Percentiles rank a stretch among this genome's conserved stretches.
phyloP scores from a whole-genome alignment of 208 protist species.

The Balamuthia mandrillaris region DNA sequence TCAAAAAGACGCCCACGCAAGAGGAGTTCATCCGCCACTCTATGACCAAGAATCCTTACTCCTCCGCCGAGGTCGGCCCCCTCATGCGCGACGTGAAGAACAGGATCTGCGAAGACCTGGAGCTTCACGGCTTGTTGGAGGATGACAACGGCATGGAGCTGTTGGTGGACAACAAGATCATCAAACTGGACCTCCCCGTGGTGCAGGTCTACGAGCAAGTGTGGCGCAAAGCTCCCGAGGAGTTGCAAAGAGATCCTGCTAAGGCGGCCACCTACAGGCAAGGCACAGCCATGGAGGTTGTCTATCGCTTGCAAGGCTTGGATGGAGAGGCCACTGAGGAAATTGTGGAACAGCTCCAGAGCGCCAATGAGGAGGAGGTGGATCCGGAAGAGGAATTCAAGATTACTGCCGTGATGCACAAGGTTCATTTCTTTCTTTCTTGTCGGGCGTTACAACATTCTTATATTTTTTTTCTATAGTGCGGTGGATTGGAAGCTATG shows the following conservation, averaged over 20 bases:
- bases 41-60: slow-evolving; percentile 77
- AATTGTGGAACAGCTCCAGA: slow-evolving; percentile 68
- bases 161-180: slow-evolving; percentile 76
- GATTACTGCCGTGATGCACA: slow-evolving; percentile 61
- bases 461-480: not conserved
- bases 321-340: slow-evolving; percentile 86
- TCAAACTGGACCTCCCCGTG: slow-evolving; percentile 76
- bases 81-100: slow-evolving; percentile 81
- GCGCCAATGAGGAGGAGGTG: slow-evolving; percentile 38
- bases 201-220: slow-evolving; percentile 79
- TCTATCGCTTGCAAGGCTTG: slow-evolving; percentile 81
- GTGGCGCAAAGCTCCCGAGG: slow-evolving; percentile 58
- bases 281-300: slow-evolving; percentile 81
- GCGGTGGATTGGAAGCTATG: slow-evolving; percentile 54
- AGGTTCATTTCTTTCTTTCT: too few relatives aligned
- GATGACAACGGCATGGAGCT: slow-evolving; percentile 84
- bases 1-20: slow-evolving; percentile 71
- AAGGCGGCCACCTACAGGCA: too few relatives aligned
- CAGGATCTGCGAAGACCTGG: slow-evolving; percentile 78
- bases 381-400: slow-evolving; percentile 65
- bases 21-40: slow-evolving; percentile 82
- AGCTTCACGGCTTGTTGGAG: slow-evolving; percentile 69
- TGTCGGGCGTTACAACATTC: too few relatives aligned
- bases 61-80: slow-evolving; percentile 52
- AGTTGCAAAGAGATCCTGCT: too few relatives aligned